Evolutionary conservation across 805 yeast genomes (phyloP), one percentile per base, ranked within the genome.

Genomic region (Jamesozyma piceae): DNA sequence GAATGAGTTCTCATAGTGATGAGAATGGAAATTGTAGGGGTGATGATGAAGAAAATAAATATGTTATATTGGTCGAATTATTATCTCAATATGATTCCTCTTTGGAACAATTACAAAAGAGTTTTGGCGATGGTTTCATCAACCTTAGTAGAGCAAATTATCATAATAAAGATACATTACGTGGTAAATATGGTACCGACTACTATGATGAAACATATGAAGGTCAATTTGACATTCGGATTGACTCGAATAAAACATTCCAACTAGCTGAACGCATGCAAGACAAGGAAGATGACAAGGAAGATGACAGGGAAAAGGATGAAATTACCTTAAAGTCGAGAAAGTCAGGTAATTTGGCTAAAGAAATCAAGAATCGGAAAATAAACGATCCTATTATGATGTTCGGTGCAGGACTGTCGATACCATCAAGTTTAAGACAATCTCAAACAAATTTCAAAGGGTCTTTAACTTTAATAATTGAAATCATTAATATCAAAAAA

Each of bases 121-220:
- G 45, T 17, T 46, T 55, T 31, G 38, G 45, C n/a, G 52, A 51
- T 10, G 65, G 64, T 1, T 56, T 52, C 34, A 41, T 45, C 26
- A 49, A 53, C 30, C 48, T 62, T 19, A 50, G 58, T 17, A 51
- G 62, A 40, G 64, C 64, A 4, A 58, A 62, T 39, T 62, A 52
- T 43, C 52, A 55, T 41, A 59, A 59, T 41, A 60, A 60, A 33
- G 57, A 59, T 40, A 44, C 62, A 0, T 41, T 60, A 28, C 43
- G 60, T 32, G 63, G 63, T 4, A 46, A 54, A 20, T 61, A 56
- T 39, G 65, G 65, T n/a, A 32, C 39, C 32, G 63, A 58, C 39
- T 60, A 61, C 37, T 61, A 60, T 57, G 63, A 60, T 43, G 47
- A 55, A 26, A 45, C 53, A 0, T 57, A 53, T 39, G 49, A 33